Percentiles rank a stretch among this genome's conserved stretches.
phyloP scores from a whole-genome alignment of 83 land plant species.

The Picea abies region DNA sequence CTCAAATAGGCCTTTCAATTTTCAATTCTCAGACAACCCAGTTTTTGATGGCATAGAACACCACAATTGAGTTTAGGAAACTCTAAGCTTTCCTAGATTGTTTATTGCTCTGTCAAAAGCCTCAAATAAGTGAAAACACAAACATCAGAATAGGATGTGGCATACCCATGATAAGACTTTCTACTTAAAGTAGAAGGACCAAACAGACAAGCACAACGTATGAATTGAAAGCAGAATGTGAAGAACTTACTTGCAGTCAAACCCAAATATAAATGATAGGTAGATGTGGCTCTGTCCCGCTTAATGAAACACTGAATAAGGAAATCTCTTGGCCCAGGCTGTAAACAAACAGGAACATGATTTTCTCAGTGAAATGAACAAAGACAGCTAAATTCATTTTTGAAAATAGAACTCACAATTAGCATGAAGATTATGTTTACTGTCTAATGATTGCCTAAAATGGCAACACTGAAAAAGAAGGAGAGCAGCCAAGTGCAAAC shows the following conservation, averaged over 20 bases:
- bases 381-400: no score
- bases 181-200: background rate
- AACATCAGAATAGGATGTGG: background rate
- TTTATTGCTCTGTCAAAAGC: background rate
- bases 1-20: background rate
- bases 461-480: no score
- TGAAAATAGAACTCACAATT: no score
- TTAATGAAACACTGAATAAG: constrained; percentile 61
- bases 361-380: no score
- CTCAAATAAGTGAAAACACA: background rate
- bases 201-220: background rate
- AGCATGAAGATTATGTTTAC: no score
- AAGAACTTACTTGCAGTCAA: constrained; percentile 47
- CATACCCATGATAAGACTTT: background rate
- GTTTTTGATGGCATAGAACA: background rate
- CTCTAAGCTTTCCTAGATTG: background rate
- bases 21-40: background rate
- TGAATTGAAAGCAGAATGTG: background rate
- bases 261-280: constrained; percentile 55
- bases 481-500: no score
- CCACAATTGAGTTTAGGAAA: background rate
- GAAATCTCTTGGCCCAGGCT: constrained; percentile 66
- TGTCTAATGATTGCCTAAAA: no score
- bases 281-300: constrained; percentile 49
- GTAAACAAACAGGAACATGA: background rate